Conservation (phyloP, 148 eudicot species). For the Simmondsia chinensis region DNA sequence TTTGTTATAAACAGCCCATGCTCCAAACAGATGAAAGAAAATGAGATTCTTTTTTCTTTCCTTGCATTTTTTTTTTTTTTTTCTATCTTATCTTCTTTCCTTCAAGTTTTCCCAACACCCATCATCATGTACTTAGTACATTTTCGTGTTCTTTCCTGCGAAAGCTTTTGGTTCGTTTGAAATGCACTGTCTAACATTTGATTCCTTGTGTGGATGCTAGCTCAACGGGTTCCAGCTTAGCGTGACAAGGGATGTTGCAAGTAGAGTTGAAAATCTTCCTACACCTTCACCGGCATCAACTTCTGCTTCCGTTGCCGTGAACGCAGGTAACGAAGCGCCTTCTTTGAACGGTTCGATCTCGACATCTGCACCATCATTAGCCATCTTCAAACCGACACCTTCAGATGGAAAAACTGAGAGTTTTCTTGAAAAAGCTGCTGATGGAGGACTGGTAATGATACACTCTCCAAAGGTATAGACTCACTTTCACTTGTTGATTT, state of each 20-base stretch:
- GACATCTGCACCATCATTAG: slow-evolving; percentile 54
- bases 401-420: slow-evolving; percentile 24
- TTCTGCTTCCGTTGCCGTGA: slow-evolving; percentile 34
- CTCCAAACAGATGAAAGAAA: too few relatives aligned
- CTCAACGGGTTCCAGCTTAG: slow-evolving; percentile 76
- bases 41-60: too few relatives aligned
- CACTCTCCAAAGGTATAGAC: slow-evolving; percentile 72
- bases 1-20: too few relatives aligned
- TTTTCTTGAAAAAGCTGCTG: slow-evolving; percentile 55
- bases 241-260: slow-evolving; percentile 50
- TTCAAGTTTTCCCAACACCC: too few relatives aligned
- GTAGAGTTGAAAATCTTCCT: slow-evolving; percentile 21
- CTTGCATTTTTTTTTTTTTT: too few relatives aligned
- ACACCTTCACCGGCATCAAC: slow-evolving; percentile 25
- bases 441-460: slow-evolving; percentile 66
- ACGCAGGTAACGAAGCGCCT: slow-evolving; percentile 26
- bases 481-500: not conserved
- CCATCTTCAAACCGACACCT: slow-evolving; percentile 38
- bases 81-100: too few relatives aligned
- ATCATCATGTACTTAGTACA: too few relatives aligned
- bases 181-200: slow-evolving; percentile 9
- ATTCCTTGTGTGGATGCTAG: slow-evolving; percentile 21
- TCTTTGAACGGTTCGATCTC: slow-evolving; percentile 46
- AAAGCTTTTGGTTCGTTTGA: not conserved
- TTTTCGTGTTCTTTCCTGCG: not conserved